These are phyloP conservation scores for Elongisporangium prolatum DNA, from an alignment of 352 stramenopile genomes.

Conservation along the genomic window DNA sequence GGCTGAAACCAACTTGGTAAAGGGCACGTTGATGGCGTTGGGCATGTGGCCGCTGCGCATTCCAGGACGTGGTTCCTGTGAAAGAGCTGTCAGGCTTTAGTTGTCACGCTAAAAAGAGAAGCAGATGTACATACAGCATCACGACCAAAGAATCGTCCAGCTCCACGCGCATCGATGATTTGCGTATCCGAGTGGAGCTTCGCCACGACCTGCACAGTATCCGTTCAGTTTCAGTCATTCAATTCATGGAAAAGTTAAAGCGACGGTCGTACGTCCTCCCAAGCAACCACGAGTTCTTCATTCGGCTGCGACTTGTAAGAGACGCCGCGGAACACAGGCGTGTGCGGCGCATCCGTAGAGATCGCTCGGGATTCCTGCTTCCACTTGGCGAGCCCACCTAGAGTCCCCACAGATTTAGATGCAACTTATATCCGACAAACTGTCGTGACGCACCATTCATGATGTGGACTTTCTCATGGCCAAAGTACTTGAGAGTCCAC, in stretches of 20 bases:
- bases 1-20: conserved; percentile 77
- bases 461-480: conserved; percentile 83
- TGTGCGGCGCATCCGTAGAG: conserved; percentile 25
- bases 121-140: conserved; percentile 56
- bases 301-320: conserved; percentile 49
- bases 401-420: background rate
- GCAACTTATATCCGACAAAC: background rate
- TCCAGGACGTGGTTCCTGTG: conserved; percentile 86
- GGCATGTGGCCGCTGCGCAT: conserved; percentile 92
- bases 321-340: conserved; percentile 11
- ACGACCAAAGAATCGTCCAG: conserved; percentile 83
- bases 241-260: too few relatives aligned
- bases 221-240: background rate
- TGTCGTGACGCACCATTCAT: conserved; percentile 60
- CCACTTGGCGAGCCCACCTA: conserved; percentile 66
- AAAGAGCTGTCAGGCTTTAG: background rate
- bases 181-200: conserved; percentile 62
- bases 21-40: conserved; percentile 88
- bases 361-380: conserved; percentile 50
- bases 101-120: too few relatives aligned
- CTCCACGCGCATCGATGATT: conserved; percentile 89
- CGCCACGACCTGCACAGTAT: conserved; percentile 29
- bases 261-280: conserved; percentile 31
- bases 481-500: conserved; percentile 91
- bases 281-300: conserved; percentile 43